Evolutionary conservation across 148 eudicot species (phyloP).

Genomic region (Arctostaphylos glauca): DNA sequence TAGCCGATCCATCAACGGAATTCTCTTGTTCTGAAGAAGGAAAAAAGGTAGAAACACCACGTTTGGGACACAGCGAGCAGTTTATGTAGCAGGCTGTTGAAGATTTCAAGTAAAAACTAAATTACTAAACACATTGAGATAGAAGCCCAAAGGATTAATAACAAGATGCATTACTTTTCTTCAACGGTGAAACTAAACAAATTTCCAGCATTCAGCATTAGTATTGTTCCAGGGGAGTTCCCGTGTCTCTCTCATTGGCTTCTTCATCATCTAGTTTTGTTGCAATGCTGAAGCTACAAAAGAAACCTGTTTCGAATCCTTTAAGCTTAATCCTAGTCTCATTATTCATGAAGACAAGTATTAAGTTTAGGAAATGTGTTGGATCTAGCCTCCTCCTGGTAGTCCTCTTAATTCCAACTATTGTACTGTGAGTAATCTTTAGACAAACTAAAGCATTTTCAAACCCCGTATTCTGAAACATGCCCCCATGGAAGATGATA

Average conservation of each 20-base stretch:
- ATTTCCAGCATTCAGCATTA: not conserved
- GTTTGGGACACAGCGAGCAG: not conserved
- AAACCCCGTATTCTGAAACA: not conserved
- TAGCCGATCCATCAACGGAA: not conserved
- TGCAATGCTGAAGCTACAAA: not conserved
- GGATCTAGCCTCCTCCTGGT: not conserved
- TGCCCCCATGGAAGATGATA: not conserved
- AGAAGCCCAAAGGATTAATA: not conserved
- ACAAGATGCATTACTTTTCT: not conserved
- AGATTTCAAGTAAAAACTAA: constrained; percentile 3
- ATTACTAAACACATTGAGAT: not conserved
- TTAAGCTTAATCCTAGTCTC: not conserved
- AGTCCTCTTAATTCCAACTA: not conserved
- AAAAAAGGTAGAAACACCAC: not conserved
- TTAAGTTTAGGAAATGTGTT: not conserved
- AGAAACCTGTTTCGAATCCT: not conserved
- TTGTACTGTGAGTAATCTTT: not conserved
- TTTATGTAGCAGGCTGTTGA: not conserved
- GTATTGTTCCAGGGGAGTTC: not conserved
- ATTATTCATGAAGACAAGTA: not conserved
- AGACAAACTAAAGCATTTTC: not conserved
- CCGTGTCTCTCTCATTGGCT: not conserved
- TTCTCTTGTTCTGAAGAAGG: not conserved
- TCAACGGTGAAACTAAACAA: not conserved
- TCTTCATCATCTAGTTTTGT: not conserved